Conservation (phyloP, 805 yeast species). For the Candida sithepensis region DNA sequence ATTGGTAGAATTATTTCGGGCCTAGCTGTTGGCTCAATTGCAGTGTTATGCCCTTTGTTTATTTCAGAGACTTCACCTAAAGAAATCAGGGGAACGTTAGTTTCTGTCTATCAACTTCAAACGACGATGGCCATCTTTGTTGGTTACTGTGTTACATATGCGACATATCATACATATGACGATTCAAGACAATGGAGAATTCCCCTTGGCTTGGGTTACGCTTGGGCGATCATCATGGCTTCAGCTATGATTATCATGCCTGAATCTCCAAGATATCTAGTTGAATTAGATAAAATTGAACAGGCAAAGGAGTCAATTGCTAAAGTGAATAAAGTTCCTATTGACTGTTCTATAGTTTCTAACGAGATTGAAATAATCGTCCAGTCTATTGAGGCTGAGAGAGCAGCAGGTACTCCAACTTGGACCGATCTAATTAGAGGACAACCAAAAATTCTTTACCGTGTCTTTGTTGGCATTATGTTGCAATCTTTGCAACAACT, state of each 20-base stretch:
- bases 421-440: conserved; percentile 65
- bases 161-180: conserved; percentile 47
- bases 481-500: conserved; percentile 61
- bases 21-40: conserved; percentile 50
- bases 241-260: conserved; percentile 57
- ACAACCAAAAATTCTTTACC: conserved; percentile 53
- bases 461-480: conserved; percentile 54
- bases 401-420: conserved; percentile 57
- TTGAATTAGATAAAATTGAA: conserved; percentile 44
- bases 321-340: conserved; percentile 50
- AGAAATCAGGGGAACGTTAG: conserved; percentile 65
- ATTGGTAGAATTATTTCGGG: conserved; percentile 60
- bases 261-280: conserved; percentile 64
- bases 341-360: conserved; percentile 51
- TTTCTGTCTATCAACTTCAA: conserved; percentile 65
- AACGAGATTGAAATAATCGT: conserved; percentile 50
- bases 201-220: conserved; percentile 50
- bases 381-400: conserved; percentile 61
- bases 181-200: conserved; percentile 64
- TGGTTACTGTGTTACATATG: conserved; percentile 65
- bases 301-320: conserved; percentile 55
- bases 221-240: conserved; percentile 49
- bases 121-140: conserved; percentile 67
- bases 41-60: conserved; percentile 53
- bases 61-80: conserved; percentile 71